phyloP scores from a whole-genome alignment of 2,329 filamentous ascomycete genomes.

The Diaporthe sp. region DNA sequence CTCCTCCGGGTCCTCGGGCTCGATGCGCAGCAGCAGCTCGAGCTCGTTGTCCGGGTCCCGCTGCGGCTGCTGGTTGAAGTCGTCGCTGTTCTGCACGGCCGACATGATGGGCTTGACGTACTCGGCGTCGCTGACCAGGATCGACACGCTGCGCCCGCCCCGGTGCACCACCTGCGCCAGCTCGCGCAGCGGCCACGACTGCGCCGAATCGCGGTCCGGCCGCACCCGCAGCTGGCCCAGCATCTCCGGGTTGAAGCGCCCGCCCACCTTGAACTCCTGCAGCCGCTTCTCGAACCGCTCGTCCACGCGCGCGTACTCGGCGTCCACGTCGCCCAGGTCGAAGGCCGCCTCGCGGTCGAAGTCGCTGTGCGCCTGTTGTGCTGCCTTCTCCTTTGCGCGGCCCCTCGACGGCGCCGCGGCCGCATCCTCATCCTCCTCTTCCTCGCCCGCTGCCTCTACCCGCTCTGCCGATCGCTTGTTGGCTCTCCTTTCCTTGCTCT shows the following conservation, averaged over 20 bases:
- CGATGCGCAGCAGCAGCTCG: conserved; percentile 68
- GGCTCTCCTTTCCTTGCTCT: conserved; percentile 33
- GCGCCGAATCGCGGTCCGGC: conserved; percentile 48
- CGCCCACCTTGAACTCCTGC: conserved; percentile 60
- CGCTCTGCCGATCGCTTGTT: conserved; percentile 13
- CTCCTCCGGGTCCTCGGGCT: conserved; percentile 65
- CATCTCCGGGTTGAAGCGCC: conserved; percentile 65
- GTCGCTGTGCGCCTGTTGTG: conserved; percentile 10
- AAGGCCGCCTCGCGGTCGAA: conserved; percentile 47
- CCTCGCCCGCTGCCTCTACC: conserved; percentile 14
- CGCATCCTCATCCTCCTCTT: conserved; percentile 23
- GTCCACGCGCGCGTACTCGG: conserved; percentile 40
- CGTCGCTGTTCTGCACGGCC: conserved; percentile 64
- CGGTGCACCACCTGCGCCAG: conserved; percentile 67
- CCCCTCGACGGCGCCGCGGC: conserved; percentile 28
- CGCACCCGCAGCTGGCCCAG: conserved; percentile 61
- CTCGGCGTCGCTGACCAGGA: conserved; percentile 55
- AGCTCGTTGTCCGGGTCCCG: conserved; percentile 70
- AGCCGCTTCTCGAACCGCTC: conserved; percentile 57
- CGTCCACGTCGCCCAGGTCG: conserved; percentile 49
- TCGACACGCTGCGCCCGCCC: conserved; percentile 54
- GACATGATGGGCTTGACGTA: conserved; percentile 69
- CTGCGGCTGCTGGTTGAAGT: conserved; percentile 74
- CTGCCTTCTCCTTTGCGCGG: conserved; percentile 38
- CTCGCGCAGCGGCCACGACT: conserved; percentile 65